phyloP scores from a whole-genome alignment of 345 rosid genomes.

The Nasturtium officinale region DNA sequence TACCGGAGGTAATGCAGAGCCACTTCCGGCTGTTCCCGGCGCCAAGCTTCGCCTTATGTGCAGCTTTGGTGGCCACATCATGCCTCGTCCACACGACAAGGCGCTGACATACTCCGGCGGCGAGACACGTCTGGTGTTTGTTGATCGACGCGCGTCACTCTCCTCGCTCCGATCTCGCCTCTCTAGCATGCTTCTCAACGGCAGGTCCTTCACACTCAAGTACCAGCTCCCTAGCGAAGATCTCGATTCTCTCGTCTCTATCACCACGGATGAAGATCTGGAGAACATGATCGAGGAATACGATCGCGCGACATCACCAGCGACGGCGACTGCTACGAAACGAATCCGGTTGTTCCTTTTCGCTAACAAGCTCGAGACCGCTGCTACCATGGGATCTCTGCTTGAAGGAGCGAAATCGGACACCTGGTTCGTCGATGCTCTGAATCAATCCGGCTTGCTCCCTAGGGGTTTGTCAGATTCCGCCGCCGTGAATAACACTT shows the following conservation, averaged over 20 bases:
- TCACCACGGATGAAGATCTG: constrained; percentile 80
- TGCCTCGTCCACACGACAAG: constrained; percentile 91
- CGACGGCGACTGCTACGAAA: constrained; percentile 46
- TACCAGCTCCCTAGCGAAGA: constrained; percentile 90
- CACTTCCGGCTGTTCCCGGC: constrained; percentile 59
- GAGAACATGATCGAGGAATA: constrained; percentile 83
- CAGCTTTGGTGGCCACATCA: constrained; percentile 83
- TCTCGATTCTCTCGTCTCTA: constrained; percentile 79
- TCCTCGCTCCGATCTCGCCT: constrained; percentile 56
- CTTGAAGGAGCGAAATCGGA: constrained; percentile 72
- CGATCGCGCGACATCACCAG: constrained; percentile 53
- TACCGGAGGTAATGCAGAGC: constrained; percentile 48
- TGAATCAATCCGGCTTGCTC: constrained; percentile 64
- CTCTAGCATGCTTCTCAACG: constrained; percentile 64
- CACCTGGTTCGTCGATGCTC: constrained; percentile 84
- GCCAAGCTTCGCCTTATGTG: constrained; percentile 86
- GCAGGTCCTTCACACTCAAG: constrained; percentile 71
- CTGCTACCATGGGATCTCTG: constrained; percentile 71
- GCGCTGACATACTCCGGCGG: constrained; percentile 77
- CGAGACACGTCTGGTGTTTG: constrained; percentile 62
- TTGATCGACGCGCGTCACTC: constrained; percentile 69
- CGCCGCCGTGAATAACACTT: constrained; percentile 49
- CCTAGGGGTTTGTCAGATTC: constrained; percentile 73
- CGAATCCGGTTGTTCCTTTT: constrained; percentile 73
- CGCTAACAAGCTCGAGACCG: constrained; percentile 68